Base-by-base conservation (phyloP, 164 flowering plant species). In the Piper longum region DNA sequence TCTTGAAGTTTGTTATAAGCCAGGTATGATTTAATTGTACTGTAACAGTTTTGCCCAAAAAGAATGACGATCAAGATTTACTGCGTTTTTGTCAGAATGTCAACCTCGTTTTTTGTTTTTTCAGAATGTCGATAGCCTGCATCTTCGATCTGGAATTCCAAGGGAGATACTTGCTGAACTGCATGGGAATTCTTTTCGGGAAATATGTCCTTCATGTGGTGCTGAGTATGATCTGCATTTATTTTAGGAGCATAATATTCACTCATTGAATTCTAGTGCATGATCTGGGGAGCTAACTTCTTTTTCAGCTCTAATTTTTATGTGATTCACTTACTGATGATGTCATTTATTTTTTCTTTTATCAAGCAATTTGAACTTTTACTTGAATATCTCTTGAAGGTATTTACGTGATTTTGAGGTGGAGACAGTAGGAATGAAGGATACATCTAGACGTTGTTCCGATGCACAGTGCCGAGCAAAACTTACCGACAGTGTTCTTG, bases 151-250 rank as follows among this genome's bases (percentile, higher is more conserved):
- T 67, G 99, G 99, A 69, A 83, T 93, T 43, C 91, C 96, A 18
- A 83, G 97, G 80, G 93, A 88, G 64, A 93, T 88, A 69, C 91
- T 93, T 60, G 67, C 97, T 41, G 99, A 93, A 74, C 71, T 93
- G 76, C 99, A 93, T 83, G 99, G 99, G 54, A 84, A 90, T 73
- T 87, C 99, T 43, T 93, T 93, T 74, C 78, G 87, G 92, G 99
- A 93, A 69, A 64, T 75, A 69, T 93, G 97, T 72, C 80, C 86
- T 56, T 81, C 91, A 3, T 93, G 99, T 82, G 89, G 87, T 73
- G 67, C 43, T 42, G 97, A 93, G 99, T 93, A 91, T 84, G 96
- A 48, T 48, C 52, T 44, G 11, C 57, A 69, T 17, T 9, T 55
- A 39, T 45, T 57, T 44, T 26, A 16, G 36, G 39, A 16, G 42